A percentile compares a stretch with the other conserved stretches of the same genome.
phyloP scores from a whole-genome alignment of 805 yeast species.

The Lipomyces oligophaga region DNA sequence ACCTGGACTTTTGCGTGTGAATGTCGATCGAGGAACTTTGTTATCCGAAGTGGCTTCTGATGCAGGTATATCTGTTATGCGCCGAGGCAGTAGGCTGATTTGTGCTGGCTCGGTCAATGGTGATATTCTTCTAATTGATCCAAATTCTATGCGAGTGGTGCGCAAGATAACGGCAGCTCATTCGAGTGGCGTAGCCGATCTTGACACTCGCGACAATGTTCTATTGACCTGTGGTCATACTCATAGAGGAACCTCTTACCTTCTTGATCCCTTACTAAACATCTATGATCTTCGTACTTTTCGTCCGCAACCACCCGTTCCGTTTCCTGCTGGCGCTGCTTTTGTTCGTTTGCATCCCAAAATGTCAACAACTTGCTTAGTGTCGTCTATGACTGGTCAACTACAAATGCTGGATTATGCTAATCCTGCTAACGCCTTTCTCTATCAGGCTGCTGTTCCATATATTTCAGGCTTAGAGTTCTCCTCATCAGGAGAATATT shows the following conservation, averaged over 20 bases:
- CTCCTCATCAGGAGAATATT: conserved; percentile 69
- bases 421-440: conserved; percentile 63
- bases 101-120: conserved; percentile 39
- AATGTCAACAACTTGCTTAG: conserved; percentile 67
- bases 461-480: conserved; percentile 51
- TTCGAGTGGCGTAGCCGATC: conserved; percentile 40
- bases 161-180: conserved; percentile 38
- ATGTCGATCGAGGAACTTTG: conserved; percentile 40
- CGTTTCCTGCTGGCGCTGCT: conserved; percentile 87
- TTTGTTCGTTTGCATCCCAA: conserved; percentile 83
- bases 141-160: conserved; percentile 36
- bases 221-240: conserved; percentile 74
- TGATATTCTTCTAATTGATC: conserved; percentile 38
- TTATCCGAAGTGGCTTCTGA: conserved; percentile 31
- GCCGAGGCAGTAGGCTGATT: conserved; percentile 34
- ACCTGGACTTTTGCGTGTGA: conserved; percentile 35
- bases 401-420: conserved; percentile 79
- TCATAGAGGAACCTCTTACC: conserved; percentile 43
- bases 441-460: conserved; percentile 61
- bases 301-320: conserved; percentile 69
- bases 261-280: conserved; percentile 76
- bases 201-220: conserved; percentile 39
- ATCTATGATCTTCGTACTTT: conserved; percentile 74
- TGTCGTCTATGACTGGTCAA: conserved; percentile 74
- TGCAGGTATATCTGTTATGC: conserved; percentile 34